Evolutionary conservation across 768 basidiomycete species (phyloP), one percentile per base, ranked within the genome.

Genomic region (Dioszegia aurantiaca): DNA sequence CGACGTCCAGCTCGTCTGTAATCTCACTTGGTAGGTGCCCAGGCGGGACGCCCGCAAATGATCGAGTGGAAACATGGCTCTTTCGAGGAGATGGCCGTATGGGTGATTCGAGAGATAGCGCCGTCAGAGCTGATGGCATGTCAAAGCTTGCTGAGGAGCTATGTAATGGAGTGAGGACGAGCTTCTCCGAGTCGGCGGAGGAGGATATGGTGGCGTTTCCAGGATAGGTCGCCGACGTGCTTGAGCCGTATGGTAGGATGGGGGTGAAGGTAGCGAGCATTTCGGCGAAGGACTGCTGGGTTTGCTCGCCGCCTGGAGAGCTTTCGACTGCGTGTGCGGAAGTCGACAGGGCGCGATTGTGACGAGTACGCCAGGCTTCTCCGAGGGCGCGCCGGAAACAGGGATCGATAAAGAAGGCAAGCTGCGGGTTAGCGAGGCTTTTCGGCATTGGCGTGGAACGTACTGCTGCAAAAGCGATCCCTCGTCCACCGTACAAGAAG

Each of bases 321-420:
- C 8, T 33, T 14, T 33, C 28, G 28, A 23, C 10, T 24, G 40
- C 27, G 14, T 17, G 26, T 8, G 19, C 11, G 33, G n/a, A 8
- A 30, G n/a, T n/a, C n/a, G n/a, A n/a, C n/a, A 14, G 48, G 17
- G 12, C 33, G 14, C 9, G 30, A 12, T 21, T 3, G 9, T 51
- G 30, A 19, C 31, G 45, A 4, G 16, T 41, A 21, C 56, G 44
- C 49, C 48, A 46, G 12, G 55, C 48, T 19, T 33, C 49, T 11
- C 27, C 24, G 2, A 53, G n/a, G 5, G 41, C 53, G 12, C 31
- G 33, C 8, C 61, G 33, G 43, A 67, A 43, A 31, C 65, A 64
- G 3, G 65, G 65, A 42, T 67, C 65, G 17, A 67, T 54, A 24
- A 59, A 61, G 24, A 67, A 57, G 3, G 61, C 65, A 8, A 67